These are phyloP conservation scores for Aureobasidium sp. DNA, from an alignment of 2,329 filamentous ascomycete genomes.

Conservation along the genomic window DNA sequence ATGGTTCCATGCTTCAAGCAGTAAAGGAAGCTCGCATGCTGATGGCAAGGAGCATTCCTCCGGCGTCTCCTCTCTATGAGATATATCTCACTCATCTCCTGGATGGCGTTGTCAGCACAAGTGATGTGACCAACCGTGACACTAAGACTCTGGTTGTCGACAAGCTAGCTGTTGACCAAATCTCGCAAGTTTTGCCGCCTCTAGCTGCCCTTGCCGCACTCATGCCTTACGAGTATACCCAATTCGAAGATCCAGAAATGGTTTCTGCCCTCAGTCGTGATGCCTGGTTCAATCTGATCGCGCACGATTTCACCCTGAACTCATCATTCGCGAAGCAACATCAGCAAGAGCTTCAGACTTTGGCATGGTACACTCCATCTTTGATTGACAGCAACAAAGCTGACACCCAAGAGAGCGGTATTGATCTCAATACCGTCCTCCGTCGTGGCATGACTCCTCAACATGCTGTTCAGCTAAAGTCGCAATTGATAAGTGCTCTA, in stretches of 20 bases:
- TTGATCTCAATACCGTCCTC: conserved; percentile 90
- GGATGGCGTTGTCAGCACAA: conserved; percentile 81
- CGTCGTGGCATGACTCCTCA: conserved; percentile 77
- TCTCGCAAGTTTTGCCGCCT: conserved; percentile 78
- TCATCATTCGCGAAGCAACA: conserved; percentile 69
- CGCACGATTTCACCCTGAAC: conserved; percentile 77
- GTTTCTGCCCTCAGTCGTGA: conserved; percentile 62
- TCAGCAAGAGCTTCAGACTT: conserved; percentile 66
- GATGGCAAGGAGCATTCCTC: conserved; percentile 63
- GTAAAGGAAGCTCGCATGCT: conserved; percentile 74
- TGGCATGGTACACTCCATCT: conserved; percentile 82
- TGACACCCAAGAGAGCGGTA: conserved; percentile 88
- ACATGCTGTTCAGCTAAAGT: conserved; percentile 73
- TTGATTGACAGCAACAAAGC: conserved; percentile 82
- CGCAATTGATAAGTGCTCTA: conserved; percentile 63
- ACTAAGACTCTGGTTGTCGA: conserved; percentile 65
- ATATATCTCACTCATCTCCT: conserved; percentile 79
- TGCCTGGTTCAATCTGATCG: conserved; percentile 96
- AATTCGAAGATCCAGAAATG: conserved; percentile 43
- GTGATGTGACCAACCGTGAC: conserved; percentile 70
- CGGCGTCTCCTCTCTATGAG: conserved; percentile 67
- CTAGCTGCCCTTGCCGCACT: conserved; percentile 74
- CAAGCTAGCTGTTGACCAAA: conserved; percentile 69
- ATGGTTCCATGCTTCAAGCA: conserved; percentile 61
- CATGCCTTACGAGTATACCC: conserved; percentile 41